These are phyloP conservation scores for Coniferiporia sulphurascens DNA, from an alignment of 1,284 basidiomycete genomes.

Conservation along the genomic window DNA sequence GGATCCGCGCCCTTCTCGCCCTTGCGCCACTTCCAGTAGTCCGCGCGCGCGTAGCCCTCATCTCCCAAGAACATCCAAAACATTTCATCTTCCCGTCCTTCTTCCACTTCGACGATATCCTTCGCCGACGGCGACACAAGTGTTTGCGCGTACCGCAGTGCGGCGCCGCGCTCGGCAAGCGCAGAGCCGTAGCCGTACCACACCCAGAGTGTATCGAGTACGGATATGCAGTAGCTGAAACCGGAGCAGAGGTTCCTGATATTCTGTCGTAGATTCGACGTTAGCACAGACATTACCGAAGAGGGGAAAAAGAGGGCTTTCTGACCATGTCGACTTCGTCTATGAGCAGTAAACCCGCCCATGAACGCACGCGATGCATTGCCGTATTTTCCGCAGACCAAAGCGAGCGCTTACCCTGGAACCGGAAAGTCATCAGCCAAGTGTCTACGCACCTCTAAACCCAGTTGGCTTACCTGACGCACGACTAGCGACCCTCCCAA, in stretches of 20 bases:
- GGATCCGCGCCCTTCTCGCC: constrained; percentile 34
- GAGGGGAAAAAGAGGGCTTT: constrained; percentile 13
- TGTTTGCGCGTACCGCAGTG: constrained; percentile 51
- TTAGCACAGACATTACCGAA: constrained; percentile 9
- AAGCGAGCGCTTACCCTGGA: constrained; percentile 60
- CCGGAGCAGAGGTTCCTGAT: constrained; percentile 71
- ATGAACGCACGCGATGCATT: constrained; percentile 65
- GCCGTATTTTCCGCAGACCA: constrained; percentile 76
- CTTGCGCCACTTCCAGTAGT: constrained; percentile 72
- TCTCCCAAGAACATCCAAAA: constrained; percentile 81
- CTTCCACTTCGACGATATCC: constrained; percentile 58
- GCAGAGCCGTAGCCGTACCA: constrained; percentile 74
- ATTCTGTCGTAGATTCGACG: constrained; percentile 34
- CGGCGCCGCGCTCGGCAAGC: constrained; percentile 51
- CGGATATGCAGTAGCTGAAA: constrained; percentile 69
- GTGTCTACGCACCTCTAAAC: neutral
- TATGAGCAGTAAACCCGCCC: constrained; percentile 48
- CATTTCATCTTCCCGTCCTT: constrained; percentile 60
- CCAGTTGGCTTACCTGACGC: constrained; percentile 49
- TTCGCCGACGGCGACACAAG: constrained; percentile 35
- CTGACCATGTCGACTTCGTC: constrained; percentile 72
- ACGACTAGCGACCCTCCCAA: constrained; percentile 63
- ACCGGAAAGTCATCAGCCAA: neutral
- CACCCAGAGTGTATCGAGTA: constrained; percentile 66
- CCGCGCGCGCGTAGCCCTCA: constrained; percentile 64